Percentiles rank a stretch among this genome's conserved stretches.
Conservation (phyloP, 441 rosid species). For the Aleurites moluccanus region DNA sequence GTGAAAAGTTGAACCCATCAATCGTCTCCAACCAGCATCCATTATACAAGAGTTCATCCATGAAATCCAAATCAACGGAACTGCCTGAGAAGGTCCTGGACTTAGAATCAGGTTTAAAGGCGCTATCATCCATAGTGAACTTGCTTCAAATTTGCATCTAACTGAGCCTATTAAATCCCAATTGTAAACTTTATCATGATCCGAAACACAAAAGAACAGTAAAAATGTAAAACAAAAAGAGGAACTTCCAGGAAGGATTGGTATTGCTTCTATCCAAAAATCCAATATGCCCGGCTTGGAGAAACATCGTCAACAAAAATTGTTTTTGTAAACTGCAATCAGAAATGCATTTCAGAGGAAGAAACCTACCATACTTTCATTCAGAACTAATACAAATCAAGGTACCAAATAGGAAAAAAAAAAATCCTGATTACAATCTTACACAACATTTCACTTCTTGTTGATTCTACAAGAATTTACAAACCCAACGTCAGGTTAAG, state of each 20-base stretch:
- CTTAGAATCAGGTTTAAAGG: conserved; percentile 43
- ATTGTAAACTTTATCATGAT: conserved; percentile 37
- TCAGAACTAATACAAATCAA: conserved; percentile 11
- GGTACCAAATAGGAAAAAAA: not conserved
- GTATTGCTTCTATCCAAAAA: conserved; percentile 44
- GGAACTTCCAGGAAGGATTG: conserved; percentile 70
- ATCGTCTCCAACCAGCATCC: conserved; percentile 81
- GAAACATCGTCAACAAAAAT: conserved; percentile 65
- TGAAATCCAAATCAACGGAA: conserved; percentile 81
- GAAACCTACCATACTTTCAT: conserved; percentile 38
- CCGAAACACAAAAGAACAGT: conserved; percentile 51
- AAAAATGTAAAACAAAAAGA: conserved; percentile 61
- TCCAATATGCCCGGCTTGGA: conserved; percentile 59
- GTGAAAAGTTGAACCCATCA: conserved; percentile 42
- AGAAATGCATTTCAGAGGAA: conserved; percentile 62
- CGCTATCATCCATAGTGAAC: conserved; percentile 54
- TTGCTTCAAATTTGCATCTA: conserved; percentile 30
- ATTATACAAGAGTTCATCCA: conserved; percentile 83
- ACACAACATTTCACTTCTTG: not conserved
- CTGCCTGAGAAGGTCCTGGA: conserved; percentile 44
- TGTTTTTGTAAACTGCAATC: conserved; percentile 55
- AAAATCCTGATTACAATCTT: not conserved
- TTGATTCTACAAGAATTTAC: not conserved
- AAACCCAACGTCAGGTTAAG: not conserved
- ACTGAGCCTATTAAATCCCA: conserved; percentile 32